Conservation (phyloP, 2,329 filamentous ascomycete species). For the Colletotrichum magnum region DNA sequence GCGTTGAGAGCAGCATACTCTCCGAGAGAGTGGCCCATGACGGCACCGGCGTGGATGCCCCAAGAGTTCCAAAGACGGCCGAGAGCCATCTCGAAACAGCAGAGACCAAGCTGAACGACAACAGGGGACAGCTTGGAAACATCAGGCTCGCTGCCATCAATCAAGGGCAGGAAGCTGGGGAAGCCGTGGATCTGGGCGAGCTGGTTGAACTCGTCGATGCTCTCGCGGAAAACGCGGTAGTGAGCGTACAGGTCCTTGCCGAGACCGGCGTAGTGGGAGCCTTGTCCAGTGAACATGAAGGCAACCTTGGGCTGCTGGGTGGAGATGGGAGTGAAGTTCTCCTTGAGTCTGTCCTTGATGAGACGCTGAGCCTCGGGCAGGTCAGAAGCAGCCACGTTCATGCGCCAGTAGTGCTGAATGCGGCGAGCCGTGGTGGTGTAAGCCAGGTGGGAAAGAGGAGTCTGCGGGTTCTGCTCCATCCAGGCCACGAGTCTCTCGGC, state of each 20-base stretch:
- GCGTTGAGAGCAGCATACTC: slow-evolving; percentile 81
- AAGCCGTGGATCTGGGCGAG: slow-evolving; percentile 65
- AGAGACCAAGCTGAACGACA: slow-evolving; percentile 67
- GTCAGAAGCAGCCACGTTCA: slow-evolving; percentile 61
- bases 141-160: slow-evolving; percentile 58
- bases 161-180: slow-evolving; percentile 69
- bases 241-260: slow-evolving; percentile 65
- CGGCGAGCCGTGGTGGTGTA: slow-evolving; percentile 79
- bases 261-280: slow-evolving; percentile 66
- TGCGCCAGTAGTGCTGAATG: slow-evolving; percentile 61
- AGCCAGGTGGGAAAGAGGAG: slow-evolving; percentile 69
- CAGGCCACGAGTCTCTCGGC: slow-evolving; percentile 67
- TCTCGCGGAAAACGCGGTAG: slow-evolving; percentile 62
- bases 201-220: slow-evolving; percentile 70
- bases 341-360: slow-evolving; percentile 57
- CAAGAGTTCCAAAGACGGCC: slow-evolving; percentile 69
- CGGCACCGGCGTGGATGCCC: slow-evolving; percentile 68
- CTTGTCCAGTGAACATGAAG: slow-evolving; percentile 71
- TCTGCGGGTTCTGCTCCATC: slow-evolving; percentile 66
- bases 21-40: slow-evolving; percentile 76
- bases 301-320: slow-evolving; percentile 62
- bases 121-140: slow-evolving; percentile 63
- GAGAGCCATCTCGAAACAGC: slow-evolving; percentile 70
- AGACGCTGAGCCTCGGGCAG: slow-evolving; percentile 58
- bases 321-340: slow-evolving; percentile 59